Percentiles rank a stretch among this genome's conserved stretches.
Evolutionary conservation across 371 early-diverging fungal genomes (phyloP).

Genomic region (Mortierella sp.): DNA sequence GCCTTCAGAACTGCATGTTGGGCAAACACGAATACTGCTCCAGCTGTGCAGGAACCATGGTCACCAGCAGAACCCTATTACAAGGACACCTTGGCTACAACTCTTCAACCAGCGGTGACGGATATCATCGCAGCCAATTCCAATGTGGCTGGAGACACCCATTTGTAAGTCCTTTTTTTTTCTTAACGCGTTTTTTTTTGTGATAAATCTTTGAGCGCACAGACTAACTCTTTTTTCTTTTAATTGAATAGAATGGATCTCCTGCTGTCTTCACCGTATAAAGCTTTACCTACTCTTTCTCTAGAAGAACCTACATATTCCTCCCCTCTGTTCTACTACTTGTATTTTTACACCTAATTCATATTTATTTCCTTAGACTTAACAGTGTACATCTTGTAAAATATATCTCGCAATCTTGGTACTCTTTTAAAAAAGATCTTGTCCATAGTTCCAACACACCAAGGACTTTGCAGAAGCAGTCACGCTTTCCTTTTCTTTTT

Average conservation of each 20-base stretch:
- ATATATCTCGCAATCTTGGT: not conserved
- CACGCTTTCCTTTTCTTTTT: not conserved
- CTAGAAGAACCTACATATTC: not conserved
- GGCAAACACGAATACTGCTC: constrained; percentile 65
- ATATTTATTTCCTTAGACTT: not conserved
- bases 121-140: constrained; percentile 66
- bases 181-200: no score
- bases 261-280: constrained; percentile 10
- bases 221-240: constrained; percentile 1
- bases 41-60: constrained; percentile 55
- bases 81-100: constrained; percentile 75
- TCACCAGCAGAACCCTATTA: constrained; percentile 66
- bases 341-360: not conserved
- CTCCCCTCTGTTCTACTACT: not conserved
- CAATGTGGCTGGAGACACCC: constrained; percentile 79
- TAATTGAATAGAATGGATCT: constrained; percentile 13
- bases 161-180: constrained; percentile 63
- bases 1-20: constrained; percentile 69
- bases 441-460: not conserved
- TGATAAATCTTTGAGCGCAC: not conserved
- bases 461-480: not conserved
- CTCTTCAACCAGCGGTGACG: constrained; percentile 68
- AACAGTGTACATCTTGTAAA: not conserved
- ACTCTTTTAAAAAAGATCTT: not conserved
- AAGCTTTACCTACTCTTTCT: not conserved